Evolutionary conservation across 495 filamentous ascomycete genomes (phyloP).

Genomic region (Schizothecium vesticola): DNA sequence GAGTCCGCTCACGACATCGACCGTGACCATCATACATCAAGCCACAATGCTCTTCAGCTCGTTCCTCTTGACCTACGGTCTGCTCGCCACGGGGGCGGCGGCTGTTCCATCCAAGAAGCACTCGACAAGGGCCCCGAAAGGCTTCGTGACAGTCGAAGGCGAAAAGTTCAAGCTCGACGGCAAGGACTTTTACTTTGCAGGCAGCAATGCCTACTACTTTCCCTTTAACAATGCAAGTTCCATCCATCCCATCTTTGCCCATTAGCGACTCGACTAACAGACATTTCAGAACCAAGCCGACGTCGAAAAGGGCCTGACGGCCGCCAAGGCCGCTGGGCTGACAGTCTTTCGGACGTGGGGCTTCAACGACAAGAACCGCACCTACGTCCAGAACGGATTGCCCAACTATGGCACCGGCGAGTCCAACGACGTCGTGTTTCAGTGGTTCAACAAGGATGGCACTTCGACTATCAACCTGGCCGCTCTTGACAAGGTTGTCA

Average conservation of each 20-base stretch:
- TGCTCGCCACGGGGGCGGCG: slow-evolving; percentile 3
- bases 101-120: slow-evolving; percentile 1
- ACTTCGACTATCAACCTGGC: slow-evolving; percentile 51
- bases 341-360: slow-evolving; percentile 68
- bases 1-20: not conserved
- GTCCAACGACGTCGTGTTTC: slow-evolving; percentile 47
- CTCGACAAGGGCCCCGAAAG: slow-evolving; percentile 20
- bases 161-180: slow-evolving; percentile 60
- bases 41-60: slow-evolving; percentile 6
- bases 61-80: slow-evolving; percentile 6
- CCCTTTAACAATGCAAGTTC: slow-evolving; percentile 46
- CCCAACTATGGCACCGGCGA: slow-evolving; percentile 45
- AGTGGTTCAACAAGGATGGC: slow-evolving; percentile 37
- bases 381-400: slow-evolving; percentile 33
- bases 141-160: slow-evolving; percentile 48
- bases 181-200: slow-evolving; percentile 59
- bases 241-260: not conserved
- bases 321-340: slow-evolving; percentile 50
- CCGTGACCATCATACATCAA: not conserved
- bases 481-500: slow-evolving; percentile 61
- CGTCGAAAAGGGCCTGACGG: slow-evolving; percentile 53
- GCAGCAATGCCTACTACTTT: slow-evolving; percentile 70
- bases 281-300: slow-evolving; percentile 47
- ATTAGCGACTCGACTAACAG: not conserved
- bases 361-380: slow-evolving; percentile 52